Percentiles rank a stretch among this genome's conserved stretches.
Conservation (phyloP, 768 basidiomycete species). For the Boletus reticuloceps region DNA sequence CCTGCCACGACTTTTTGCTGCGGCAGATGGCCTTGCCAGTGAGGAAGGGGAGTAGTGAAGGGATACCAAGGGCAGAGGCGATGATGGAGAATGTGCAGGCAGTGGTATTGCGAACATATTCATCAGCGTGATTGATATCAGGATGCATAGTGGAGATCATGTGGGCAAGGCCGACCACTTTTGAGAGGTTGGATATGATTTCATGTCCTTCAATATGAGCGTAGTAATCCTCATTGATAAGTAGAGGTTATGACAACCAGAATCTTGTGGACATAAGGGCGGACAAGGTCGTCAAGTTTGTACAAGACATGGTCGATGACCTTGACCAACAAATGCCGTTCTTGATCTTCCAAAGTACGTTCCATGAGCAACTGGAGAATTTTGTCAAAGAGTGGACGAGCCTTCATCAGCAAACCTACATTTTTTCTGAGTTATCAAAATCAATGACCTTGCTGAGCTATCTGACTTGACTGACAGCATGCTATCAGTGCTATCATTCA, state of each 20-base stretch:
- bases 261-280: constrained; percentile 99
- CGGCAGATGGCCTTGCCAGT: constrained; percentile 99
- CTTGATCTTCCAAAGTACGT: constrained; percentile 95
- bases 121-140: constrained; percentile 98
- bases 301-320: constrained; percentile 98
- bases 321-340: constrained; percentile 96
- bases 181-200: constrained; percentile 98
- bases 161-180: constrained; percentile 97
- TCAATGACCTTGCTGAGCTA: no score
- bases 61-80: constrained; percentile 97
- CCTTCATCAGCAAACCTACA: no score
- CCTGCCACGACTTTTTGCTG: constrained; percentile 98
- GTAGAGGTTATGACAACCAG: constrained; percentile 98
- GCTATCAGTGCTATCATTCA: no score
- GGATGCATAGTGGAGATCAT: constrained; percentile 99
- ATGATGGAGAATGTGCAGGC: constrained; percentile 99
- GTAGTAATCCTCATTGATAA: constrained; percentile 98
- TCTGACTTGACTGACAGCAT: no score
- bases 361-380: constrained; percentile 98
- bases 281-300: constrained; percentile 98
- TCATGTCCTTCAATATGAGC: constrained; percentile 97
- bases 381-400: constrained; percentile 97
- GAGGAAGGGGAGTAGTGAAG: constrained; percentile 94
- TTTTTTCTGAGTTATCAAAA: no score
- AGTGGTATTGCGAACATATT: constrained; percentile 98